Conservation (phyloP, 257 asterid genomes). For the Mentha longifolia region DNA sequence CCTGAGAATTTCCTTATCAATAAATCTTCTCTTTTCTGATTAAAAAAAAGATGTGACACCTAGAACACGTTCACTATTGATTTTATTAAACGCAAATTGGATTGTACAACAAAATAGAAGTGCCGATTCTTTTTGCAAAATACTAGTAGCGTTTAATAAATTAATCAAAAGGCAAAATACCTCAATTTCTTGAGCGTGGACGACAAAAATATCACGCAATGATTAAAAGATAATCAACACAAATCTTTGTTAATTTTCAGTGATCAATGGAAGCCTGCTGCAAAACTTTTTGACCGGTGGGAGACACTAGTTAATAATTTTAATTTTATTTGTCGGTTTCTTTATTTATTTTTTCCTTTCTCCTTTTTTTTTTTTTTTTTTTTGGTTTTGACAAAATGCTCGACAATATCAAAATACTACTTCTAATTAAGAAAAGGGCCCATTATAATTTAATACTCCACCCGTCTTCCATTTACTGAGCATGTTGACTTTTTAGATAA, state of each 20-base stretch:
- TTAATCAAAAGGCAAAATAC: background rate
- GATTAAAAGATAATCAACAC: slow-evolving; percentile 16
- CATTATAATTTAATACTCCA: too few species aligned
- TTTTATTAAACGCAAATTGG: too few species aligned
- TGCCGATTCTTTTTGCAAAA: too few species aligned
- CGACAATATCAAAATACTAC: slow-evolving; percentile 1
- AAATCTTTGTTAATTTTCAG: slow-evolving; percentile 17
- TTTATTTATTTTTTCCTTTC: too few species aligned
- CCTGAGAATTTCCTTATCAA: too few species aligned
- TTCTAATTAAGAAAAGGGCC: too few species aligned
- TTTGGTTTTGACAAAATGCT: slow-evolving; percentile 14
- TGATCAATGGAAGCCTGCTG: slow-evolving; percentile 21
- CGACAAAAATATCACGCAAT: background rate
- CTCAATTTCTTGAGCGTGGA: slow-evolving; percentile 9
- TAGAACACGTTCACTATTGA: too few species aligned
- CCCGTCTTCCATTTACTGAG: too few species aligned
- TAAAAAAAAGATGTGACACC: too few species aligned
- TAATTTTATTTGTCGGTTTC: slow-evolving; percentile 21
- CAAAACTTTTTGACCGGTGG: slow-evolving; percentile 32
- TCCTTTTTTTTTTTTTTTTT: background rate
- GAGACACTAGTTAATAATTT: slow-evolving; percentile 18
- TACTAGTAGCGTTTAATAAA: background rate
- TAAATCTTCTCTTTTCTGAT: too few species aligned
- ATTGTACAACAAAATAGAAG: too few species aligned
- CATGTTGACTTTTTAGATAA: too few species aligned